Conservation (phyloP, 2,329 filamentous ascomycete genomes). For the Aurifilum marmelostoma region DNA sequence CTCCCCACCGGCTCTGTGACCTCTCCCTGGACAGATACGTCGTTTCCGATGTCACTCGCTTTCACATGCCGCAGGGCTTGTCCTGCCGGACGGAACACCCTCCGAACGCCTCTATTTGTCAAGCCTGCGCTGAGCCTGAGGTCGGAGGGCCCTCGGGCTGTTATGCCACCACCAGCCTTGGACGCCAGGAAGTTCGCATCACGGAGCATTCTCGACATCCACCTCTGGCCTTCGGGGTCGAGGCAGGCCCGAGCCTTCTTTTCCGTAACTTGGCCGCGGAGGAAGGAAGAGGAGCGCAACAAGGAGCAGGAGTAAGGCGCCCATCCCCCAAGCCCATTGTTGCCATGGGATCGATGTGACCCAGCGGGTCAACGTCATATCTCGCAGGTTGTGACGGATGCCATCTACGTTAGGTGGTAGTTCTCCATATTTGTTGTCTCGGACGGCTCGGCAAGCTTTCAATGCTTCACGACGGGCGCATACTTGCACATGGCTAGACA, state of each 20-base stretch:
- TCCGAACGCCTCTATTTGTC: constrained; percentile 14
- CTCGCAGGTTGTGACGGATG: not conserved
- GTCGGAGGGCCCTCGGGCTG: constrained; percentile 1
- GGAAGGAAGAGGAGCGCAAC: constrained; percentile 22
- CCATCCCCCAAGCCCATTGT: not conserved
- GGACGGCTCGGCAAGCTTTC: not conserved
- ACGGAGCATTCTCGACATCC: constrained; percentile 3
- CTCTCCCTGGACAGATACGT: not conserved
- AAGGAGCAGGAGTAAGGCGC: constrained; percentile 23
- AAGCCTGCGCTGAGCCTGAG: not conserved
- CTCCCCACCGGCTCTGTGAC: not conserved
- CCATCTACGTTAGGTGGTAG: not conserved
- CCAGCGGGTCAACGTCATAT: not conserved
- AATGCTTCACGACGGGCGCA: not conserved
- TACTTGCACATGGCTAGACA: not conserved
- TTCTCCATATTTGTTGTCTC: not conserved
- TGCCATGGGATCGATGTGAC: not conserved
- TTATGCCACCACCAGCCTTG: not conserved
- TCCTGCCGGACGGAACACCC: constrained; percentile 3
- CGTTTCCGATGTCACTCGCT: constrained; percentile 16
- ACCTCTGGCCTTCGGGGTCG: constrained; percentile 3
- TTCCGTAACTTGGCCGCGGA: constrained; percentile 21
- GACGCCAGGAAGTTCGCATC: not conserved
- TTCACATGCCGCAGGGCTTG: constrained; percentile 25
- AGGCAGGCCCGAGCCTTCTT: constrained; percentile 22